Evolutionary conservation across 495 filamentous ascomycete species (phyloP).

Genomic region (Lophiotrema nucula): DNA sequence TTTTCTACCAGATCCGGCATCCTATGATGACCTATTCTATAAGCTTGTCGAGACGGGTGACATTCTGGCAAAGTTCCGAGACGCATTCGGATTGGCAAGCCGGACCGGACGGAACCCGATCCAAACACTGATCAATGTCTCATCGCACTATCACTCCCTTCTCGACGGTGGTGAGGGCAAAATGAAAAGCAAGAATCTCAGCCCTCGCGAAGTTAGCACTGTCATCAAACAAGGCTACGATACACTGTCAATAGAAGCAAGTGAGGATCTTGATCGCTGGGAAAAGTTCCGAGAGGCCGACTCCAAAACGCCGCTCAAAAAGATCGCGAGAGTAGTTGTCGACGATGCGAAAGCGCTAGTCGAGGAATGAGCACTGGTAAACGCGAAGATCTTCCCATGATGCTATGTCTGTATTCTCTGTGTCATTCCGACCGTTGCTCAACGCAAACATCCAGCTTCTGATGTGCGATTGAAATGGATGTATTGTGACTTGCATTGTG

Average conservation of each 20-base stretch:
- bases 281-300: constrained; percentile 75
- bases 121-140: constrained; percentile 78
- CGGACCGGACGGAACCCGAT: constrained; percentile 62
- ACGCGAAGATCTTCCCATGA: no score
- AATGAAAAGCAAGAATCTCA: constrained; percentile 57
- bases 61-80: constrained; percentile 76
- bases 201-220: constrained; percentile 77
- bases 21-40: constrained; percentile 97
- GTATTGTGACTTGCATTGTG: no score
- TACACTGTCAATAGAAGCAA: constrained; percentile 80
- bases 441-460: no score
- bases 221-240: constrained; percentile 97
- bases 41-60: constrained; percentile 93
- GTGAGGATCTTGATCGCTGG: constrained; percentile 80
- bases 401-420: no score
- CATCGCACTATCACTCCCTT: constrained; percentile 80
- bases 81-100: constrained; percentile 61
- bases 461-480: no score
- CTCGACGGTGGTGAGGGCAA: constrained; percentile 63
- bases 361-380: constrained; percentile 12
- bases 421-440: no score
- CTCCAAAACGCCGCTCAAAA: constrained; percentile 67
- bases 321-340: constrained; percentile 74
- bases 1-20: constrained; percentile 84
- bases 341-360: constrained; percentile 57